phyloP scores from a whole-genome alignment of 2,329 filamentous ascomycete species.

The Cladosporium sp. region DNA sequence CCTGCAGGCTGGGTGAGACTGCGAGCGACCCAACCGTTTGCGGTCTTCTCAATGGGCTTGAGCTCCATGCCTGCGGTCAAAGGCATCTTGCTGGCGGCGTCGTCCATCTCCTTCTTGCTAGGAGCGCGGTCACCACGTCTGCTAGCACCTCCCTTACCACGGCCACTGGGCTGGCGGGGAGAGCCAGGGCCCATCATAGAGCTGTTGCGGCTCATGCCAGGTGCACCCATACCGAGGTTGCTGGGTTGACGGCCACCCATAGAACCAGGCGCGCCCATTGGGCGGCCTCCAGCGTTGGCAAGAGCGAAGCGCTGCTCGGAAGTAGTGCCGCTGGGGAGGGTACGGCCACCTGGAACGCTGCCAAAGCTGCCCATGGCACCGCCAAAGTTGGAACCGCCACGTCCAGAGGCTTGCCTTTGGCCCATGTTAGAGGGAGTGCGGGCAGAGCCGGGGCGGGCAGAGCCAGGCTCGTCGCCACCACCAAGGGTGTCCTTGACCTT shows the following conservation, averaged over 20 bases:
- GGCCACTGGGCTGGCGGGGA: conserved; percentile 48
- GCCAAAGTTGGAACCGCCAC: conserved; percentile 37
- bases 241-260: conserved; percentile 54
- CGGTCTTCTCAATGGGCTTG: conserved; percentile 67
- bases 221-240: conserved; percentile 45
- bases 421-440: conserved; percentile 48
- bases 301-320: conserved; percentile 65
- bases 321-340: conserved; percentile 69
- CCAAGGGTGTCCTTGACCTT: conserved; percentile 83
- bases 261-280: conserved; percentile 40
- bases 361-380: conserved; percentile 68
- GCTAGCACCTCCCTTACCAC: conserved; percentile 60
- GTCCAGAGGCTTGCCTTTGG: conserved; percentile 43
- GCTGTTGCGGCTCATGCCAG: conserved; percentile 58
- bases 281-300: conserved; percentile 22
- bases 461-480: conserved; percentile 57
- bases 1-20: conserved; percentile 53
- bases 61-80: conserved; percentile 78
- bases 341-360: conserved; percentile 41
- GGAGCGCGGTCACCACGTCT: conserved; percentile 51
- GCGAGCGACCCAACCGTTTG: conserved; percentile 84
- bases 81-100: conserved; percentile 82
- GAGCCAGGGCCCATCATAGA: conserved; percentile 63
- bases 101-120: conserved; percentile 55
- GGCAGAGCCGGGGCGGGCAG: conserved; percentile 59